Evolutionary conservation across 257 asterid genomes (phyloP), one percentile per base, ranked within the genome.

Genomic region (Salvia miltiorrhiza): DNA sequence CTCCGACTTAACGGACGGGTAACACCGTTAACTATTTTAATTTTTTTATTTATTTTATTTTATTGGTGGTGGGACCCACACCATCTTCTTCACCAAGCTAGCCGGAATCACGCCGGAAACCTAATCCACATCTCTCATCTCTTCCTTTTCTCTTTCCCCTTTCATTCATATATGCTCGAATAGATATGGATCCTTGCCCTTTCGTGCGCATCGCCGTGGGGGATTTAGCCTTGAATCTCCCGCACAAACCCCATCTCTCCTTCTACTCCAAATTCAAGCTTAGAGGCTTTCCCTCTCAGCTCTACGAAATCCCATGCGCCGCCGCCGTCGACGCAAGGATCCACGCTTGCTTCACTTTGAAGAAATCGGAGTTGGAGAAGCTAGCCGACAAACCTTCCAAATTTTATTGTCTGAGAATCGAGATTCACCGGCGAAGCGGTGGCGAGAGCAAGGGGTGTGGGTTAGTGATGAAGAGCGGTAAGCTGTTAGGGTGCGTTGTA

Each of bases 181-280:
- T 69, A 9, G 1, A 35, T 35, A 93, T 94, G 99, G 98, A 94
- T 87, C 99, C 99, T 0, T 91, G 99, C 63, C 93, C 96, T 57
- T 94, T 87, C 66, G 84, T 91, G 30, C 93, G 98, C 24, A 84
- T 91, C 65, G 86, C 81, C 2, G 69, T 89, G 1, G 90, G 84
- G n/a, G 83, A 85, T 53, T 70, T 91, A 24, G 95, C 89, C 0
- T 39, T 91, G 72, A 85, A 21, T 63, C 74, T 82, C 2, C 76
- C 81, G 1, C 75, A 79, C 4, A 63, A 57, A 37, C 33, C 80
- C 0, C 71, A 33, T 24, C 72, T 44, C 20, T 64, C 82, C 13
- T 89, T 63, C 32, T 81, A 77, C 78, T 85, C 92, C 47, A 94
- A 83, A 35, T 84, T 87, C 66, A 91, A 86, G 85, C 85, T 94